Evolutionary conservation across 73 alveolate species (phyloP).

Genomic region (Stentor roeselii): DNA sequence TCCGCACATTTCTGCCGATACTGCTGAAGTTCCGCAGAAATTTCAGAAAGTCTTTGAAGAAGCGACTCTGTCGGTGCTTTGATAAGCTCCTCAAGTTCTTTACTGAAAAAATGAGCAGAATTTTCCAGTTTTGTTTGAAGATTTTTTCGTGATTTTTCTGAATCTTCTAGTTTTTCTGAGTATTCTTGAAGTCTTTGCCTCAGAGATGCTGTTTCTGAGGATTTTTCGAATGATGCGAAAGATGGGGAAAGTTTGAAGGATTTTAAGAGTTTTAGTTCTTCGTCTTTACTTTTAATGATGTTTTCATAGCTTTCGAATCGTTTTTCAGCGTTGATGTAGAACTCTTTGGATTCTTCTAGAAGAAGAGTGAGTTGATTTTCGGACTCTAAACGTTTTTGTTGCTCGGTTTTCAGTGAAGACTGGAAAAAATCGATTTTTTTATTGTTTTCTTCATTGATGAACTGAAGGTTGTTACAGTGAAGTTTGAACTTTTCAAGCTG

Average conservation of each 20-base stretch:
- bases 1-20: background rate
- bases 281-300: background rate
- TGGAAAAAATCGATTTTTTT: background rate
- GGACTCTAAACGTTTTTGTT: background rate
- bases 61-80: background rate
- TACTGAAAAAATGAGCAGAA: background rate
- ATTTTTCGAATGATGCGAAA: too few species aligned
- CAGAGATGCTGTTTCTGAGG: background rate
- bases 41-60: background rate
- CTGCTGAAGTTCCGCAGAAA: background rate
- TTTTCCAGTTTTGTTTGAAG: conserved; percentile 12
- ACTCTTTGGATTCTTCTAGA: background rate
- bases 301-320: background rate
- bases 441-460: background rate
- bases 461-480: background rate
- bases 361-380: background rate
- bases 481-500: background rate
- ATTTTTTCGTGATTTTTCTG: background rate
- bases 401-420: background rate
- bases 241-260: background rate
- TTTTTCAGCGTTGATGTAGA: background rate
- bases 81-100: background rate
- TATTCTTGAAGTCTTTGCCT: background rate
- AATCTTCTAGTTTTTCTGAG: conserved; percentile 4
- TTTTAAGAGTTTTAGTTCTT: background rate